These are phyloP conservation scores for Nymphaea colorata DNA, from an alignment of 164 flowering plant genomes.

Conservation along the genomic window DNA sequence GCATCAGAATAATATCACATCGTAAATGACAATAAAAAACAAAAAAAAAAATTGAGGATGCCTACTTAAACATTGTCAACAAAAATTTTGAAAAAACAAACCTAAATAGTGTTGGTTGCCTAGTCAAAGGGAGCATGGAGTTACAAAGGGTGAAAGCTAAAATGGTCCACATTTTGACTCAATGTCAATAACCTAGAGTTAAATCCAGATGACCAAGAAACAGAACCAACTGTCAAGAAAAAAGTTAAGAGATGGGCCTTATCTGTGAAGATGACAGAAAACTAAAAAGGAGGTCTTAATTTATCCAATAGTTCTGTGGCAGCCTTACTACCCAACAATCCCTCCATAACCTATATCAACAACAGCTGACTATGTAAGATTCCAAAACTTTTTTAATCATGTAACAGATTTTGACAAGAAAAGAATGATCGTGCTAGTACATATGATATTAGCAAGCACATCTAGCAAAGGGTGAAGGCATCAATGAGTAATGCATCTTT, in stretches of 20 bases:
- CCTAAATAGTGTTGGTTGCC: conserved; percentile 34
- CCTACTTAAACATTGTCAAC: background rate
- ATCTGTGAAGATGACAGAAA: background rate
- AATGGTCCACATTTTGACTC: conserved; percentile 76
- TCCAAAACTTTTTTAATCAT: no score
- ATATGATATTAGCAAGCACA: no score
- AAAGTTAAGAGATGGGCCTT: no score
- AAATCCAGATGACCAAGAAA: background rate
- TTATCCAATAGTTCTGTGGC: background rate
- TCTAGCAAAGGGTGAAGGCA: no score
- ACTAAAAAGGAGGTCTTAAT: background rate
- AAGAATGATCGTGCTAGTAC: no score
- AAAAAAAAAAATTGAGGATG: background rate
- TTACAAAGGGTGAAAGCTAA: conserved; percentile 70
- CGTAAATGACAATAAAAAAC: background rate
- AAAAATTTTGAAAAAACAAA: background rate
- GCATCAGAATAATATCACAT: background rate
- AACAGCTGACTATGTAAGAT: no score
- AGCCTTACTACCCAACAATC: background rate
- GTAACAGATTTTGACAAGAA: no score
- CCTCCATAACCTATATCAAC: background rate
- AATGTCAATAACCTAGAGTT: conserved; percentile 67
- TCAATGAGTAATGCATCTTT: no score
- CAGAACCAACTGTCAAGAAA: background rate
- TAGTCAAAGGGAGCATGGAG: conserved; percentile 47